phyloP scores from a whole-genome alignment of 208 protist species.

The Trypanosoma vivax region DNA sequence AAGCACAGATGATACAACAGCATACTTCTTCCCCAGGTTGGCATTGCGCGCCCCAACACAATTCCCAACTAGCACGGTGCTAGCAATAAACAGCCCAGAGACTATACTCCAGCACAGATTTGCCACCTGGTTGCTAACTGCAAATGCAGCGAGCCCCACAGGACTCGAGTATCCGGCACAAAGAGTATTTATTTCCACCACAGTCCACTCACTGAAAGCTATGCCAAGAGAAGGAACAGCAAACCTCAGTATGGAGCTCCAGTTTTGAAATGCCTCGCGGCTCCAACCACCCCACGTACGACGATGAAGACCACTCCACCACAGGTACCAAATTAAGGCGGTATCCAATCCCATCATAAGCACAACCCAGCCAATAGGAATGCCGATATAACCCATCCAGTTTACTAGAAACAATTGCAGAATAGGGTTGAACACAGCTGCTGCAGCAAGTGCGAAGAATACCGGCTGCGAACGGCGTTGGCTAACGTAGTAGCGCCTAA shows the following conservation, averaged over 20 bases:
- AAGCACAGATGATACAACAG: slow-evolving; percentile 45
- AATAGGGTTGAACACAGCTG: slow-evolving; percentile 58
- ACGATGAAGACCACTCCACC: slow-evolving; percentile 44
- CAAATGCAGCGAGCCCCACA: slow-evolving; percentile 60
- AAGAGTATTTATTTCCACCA: slow-evolving; percentile 70
- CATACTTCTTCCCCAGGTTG: slow-evolving; percentile 40
- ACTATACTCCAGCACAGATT: slow-evolving; percentile 66
- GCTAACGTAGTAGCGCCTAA: slow-evolving; percentile 79
- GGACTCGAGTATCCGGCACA: slow-evolving; percentile 49
- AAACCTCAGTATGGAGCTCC: slow-evolving; percentile 39
- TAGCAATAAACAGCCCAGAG: slow-evolving; percentile 65
- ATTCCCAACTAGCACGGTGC: slow-evolving; percentile 76
- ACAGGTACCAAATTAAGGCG: slow-evolving; percentile 47
- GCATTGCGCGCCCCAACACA: slow-evolving; percentile 59
- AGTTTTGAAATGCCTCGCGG: slow-evolving; percentile 37
- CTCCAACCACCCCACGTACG: slow-evolving; percentile 77
- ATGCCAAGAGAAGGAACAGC: slow-evolving; percentile 76
- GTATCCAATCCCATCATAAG: slow-evolving; percentile 47
- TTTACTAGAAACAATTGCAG: slow-evolving; percentile 58
- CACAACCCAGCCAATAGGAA: slow-evolving; percentile 68
- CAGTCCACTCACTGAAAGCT: slow-evolving; percentile 81
- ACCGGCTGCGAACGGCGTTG: slow-evolving; percentile 73
- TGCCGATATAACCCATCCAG: slow-evolving; percentile 66
- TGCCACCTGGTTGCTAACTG: slow-evolving; percentile 69
- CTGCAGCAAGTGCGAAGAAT: slow-evolving; percentile 47